Percentiles rank a stretch among this genome's conserved stretches.
Conservation (phyloP, 2,329 filamentous ascomycete species). For the Fusarium foetens region DNA sequence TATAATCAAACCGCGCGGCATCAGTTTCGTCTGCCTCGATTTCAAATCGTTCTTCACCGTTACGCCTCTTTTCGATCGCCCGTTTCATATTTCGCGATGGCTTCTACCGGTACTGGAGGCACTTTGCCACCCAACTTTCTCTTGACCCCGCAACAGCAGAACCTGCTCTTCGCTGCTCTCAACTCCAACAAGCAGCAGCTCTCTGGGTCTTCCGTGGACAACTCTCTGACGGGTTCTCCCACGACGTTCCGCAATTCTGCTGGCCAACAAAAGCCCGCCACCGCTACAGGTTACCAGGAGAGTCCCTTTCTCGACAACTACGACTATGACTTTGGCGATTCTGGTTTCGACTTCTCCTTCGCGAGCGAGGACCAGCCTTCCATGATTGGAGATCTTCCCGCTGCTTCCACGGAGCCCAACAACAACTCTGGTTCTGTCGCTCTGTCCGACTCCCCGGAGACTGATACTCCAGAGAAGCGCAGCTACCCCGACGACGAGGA, state of each 20-base stretch:
- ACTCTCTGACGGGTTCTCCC: slow-evolving; percentile 58
- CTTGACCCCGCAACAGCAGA: slow-evolving; percentile 80
- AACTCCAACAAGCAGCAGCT: slow-evolving; percentile 69
- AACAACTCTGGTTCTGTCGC: slow-evolving; percentile 52
- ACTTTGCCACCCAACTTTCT: slow-evolving; percentile 67
- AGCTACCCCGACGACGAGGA: slow-evolving; percentile 77
- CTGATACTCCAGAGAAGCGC: slow-evolving; percentile 71
- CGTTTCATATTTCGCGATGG: slow-evolving; percentile 53
- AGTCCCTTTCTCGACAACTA: slow-evolving; percentile 85
- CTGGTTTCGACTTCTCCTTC: slow-evolving; percentile 75
- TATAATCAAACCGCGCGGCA: slow-evolving; percentile 29
- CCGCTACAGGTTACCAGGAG: slow-evolving; percentile 66
- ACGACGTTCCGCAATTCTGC: slow-evolving; percentile 62
- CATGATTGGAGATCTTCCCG: slow-evolving; percentile 80
- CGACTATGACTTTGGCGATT: slow-evolving; percentile 80
- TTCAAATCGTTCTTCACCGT: slow-evolving; percentile 1
- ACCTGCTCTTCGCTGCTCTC: slow-evolving; percentile 78
- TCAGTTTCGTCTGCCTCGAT: slow-evolving; percentile 14
- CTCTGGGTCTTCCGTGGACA: slow-evolving; percentile 50
- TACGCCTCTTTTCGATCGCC: slow-evolving; percentile 6
- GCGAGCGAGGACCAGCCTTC: slow-evolving; percentile 63
- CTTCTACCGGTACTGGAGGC: slow-evolving; percentile 59
- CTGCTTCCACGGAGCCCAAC: slow-evolving; percentile 4
- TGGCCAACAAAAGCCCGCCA: slow-evolving; percentile 54
- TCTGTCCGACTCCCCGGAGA: slow-evolving; percentile 69